Percentiles rank a stretch among this genome's conserved stretches.
phyloP scores from a whole-genome alignment of 345 rosid species.

The Linum trigynum region DNA sequence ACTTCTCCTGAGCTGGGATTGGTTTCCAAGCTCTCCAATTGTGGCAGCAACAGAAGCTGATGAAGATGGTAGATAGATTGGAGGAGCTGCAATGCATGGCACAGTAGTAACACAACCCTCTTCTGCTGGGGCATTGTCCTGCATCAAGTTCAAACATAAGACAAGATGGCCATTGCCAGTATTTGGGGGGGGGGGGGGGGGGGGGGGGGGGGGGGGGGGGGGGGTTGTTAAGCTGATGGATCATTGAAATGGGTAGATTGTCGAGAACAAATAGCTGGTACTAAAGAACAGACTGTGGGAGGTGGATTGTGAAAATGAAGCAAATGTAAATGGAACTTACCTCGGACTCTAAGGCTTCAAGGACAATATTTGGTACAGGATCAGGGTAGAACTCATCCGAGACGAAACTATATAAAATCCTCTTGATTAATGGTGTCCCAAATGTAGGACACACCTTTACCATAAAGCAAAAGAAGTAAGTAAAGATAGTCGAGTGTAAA shows the following conservation, averaged over 20 bases:
- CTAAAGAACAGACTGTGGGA: too few relatives aligned
- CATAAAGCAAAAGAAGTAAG: conserved; percentile 10
- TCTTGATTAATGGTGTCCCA: conserved; percentile 65
- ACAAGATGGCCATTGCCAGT: conserved; percentile 4
- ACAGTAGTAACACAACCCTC: conserved; percentile 32
- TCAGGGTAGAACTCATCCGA: conserved; percentile 93
- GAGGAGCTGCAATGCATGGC: conserved; percentile 58
- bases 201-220: too few relatives aligned
- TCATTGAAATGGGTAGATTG: neutral
- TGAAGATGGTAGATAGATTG: conserved; percentile 51
- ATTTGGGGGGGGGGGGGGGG: too few relatives aligned
- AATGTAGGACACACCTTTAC: conserved; percentile 82
- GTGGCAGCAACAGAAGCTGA: conserved; percentile 33
- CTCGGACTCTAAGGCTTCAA: conserved; percentile 68
- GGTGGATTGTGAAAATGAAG: neutral
- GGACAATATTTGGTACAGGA: conserved; percentile 65
- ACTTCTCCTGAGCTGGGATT: conserved; percentile 42
- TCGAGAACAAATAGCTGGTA: too few relatives aligned
- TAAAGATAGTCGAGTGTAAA: conserved; percentile 4
- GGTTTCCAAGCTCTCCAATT: conserved; percentile 36
- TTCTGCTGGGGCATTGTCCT: conserved; percentile 39
- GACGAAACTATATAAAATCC: conserved; percentile 56
- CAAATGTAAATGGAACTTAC: conserved; percentile 30
- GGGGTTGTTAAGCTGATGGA: neutral
- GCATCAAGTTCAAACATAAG: conserved; percentile 11